Evolutionary conservation across 306 rosid species (phyloP).

Genomic region (Canavalia ensiformis): DNA sequence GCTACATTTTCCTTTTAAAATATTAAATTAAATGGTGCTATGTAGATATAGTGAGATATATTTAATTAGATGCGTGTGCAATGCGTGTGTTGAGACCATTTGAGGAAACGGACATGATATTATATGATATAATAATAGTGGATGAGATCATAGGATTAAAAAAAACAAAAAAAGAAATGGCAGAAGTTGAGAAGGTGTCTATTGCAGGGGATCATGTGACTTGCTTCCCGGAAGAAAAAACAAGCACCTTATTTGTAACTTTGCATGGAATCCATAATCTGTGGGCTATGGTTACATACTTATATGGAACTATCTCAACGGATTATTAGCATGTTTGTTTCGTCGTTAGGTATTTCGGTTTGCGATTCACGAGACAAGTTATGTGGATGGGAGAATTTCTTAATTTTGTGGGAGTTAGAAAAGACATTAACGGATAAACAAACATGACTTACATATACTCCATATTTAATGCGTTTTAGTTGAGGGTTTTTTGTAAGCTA

Average conservation of each 20-base stretch:
- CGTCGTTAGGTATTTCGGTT: no score
- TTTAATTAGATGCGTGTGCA: background rate
- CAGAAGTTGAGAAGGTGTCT: background rate
- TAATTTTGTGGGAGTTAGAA: no score
- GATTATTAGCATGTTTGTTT: no score
- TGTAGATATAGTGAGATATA: background rate
- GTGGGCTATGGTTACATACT: background rate
- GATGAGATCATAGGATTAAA: background rate
- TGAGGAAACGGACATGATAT: constrained; percentile 21
- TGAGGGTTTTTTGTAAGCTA: background rate
- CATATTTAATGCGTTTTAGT: background rate
- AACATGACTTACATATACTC: no score
- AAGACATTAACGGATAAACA: no score
- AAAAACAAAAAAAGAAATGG: background rate
- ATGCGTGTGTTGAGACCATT: background rate
- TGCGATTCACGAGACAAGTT: no score
- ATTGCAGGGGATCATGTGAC: constrained; percentile 6
- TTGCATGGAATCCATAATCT: background rate
- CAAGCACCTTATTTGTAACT: background rate
- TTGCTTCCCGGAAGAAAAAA: background rate
- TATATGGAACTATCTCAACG: background rate
- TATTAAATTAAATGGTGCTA: background rate
- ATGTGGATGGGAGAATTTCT: no score
- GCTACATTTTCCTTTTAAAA: no score
- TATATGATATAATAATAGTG: background rate